Evolutionary conservation across 768 basidiomycete genomes (phyloP).

Genomic region (Daedaleopsis sinensis): DNA sequence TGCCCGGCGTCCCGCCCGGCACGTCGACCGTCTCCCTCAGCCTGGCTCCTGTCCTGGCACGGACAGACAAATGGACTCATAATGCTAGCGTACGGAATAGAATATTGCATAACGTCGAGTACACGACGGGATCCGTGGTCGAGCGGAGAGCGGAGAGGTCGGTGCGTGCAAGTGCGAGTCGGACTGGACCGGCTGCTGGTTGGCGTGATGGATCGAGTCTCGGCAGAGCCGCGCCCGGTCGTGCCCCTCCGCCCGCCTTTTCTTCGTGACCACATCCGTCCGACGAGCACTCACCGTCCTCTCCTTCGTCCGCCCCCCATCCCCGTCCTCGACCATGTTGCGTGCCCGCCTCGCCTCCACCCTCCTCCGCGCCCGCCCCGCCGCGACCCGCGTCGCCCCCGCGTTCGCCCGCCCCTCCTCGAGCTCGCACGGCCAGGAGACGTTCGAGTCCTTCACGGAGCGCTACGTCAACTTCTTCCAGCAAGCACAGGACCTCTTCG

Average conservation of each 20-base stretch:
- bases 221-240: slow-evolving; percentile 29
- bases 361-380: slow-evolving; percentile 65
- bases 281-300: slow-evolving; percentile 1
- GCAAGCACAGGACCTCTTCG: slow-evolving; percentile 92
- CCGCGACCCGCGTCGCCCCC: slow-evolving; percentile 40
- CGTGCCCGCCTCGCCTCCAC: slow-evolving; percentile 61
- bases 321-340: slow-evolving; percentile 41
- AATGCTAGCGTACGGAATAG: no score
- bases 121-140: no score
- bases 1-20: slow-evolving; percentile 6
- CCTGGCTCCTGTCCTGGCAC: no score
- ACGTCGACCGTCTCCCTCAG: no score
- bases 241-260: slow-evolving; percentile 23
- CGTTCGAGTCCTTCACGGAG: slow-evolving; percentile 91
- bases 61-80: no score
- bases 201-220: slow-evolving; percentile 26
- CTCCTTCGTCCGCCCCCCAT: slow-evolving; percentile 9
- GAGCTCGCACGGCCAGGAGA: slow-evolving; percentile 80
- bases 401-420: slow-evolving; percentile 52
- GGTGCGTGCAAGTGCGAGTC: slow-evolving; percentile 17
- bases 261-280: slow-evolving; percentile 20
- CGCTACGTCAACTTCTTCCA: slow-evolving; percentile 96
- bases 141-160: not conserved
- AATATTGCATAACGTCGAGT: no score
- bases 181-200: slow-evolving; percentile 34